Percentiles rank a stretch among this genome's conserved stretches.
Evolutionary conservation across 805 yeast genomes (phyloP).

Genomic region (Candida pini): DNA sequence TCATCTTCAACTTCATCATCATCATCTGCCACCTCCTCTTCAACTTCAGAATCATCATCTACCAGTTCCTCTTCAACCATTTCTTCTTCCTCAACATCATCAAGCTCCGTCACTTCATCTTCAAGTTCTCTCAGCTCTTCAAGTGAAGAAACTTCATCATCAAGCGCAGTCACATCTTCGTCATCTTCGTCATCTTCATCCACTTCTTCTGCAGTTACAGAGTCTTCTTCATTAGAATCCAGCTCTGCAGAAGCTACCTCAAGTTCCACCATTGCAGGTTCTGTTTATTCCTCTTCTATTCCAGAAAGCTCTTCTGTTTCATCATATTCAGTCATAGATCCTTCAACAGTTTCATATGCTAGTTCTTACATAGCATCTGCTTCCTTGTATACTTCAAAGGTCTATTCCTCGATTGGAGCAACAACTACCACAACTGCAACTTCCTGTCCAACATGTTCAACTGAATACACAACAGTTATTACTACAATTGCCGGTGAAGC

Average conservation of each 20-base stretch:
- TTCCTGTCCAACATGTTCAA: neutral
- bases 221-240: neutral
- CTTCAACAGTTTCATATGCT: neutral
- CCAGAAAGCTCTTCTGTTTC: neutral
- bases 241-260: neutral
- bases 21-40: neutral
- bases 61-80: slow-evolving; percentile 1
- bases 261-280: neutral
- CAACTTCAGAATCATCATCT: neutral
- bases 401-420: neutral
- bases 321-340: neutral
- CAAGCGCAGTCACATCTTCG: neutral
- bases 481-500: neutral
- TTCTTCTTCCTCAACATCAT: neutral
- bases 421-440: neutral
- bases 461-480: slow-evolving; percentile 1
- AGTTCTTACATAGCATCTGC: neutral
- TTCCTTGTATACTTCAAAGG: neutral
- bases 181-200: neutral
- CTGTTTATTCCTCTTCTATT: neutral
- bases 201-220: neutral
- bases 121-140: neutral
- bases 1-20: neutral
- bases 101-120: neutral
- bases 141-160: neutral